A percentile compares a stretch with the other conserved stretches of the same genome.
These are phyloP conservation scores for Calophaca sinica DNA, from an alignment of 306 rosid genomes.

Conservation along the genomic window DNA sequence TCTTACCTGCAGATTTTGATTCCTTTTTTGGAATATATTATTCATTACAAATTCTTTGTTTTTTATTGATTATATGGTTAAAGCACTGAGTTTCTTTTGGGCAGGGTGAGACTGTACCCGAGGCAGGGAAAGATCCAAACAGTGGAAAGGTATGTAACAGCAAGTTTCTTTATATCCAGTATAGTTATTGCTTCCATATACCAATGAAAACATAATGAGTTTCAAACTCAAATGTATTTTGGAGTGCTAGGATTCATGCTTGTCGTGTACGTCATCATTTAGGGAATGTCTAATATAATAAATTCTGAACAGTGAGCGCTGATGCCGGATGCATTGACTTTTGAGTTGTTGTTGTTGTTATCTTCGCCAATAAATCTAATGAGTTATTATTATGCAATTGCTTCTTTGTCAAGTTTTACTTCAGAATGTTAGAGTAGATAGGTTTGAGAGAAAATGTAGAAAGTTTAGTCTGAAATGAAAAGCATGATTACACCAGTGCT, in stretches of 20 bases:
- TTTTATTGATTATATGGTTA: slow-evolving; percentile 37
- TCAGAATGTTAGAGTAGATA: neutral
- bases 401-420: slow-evolving; percentile 7
- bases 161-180: slow-evolving; percentile 25
- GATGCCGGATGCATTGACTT: slow-evolving; percentile 16
- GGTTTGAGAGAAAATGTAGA: neutral
- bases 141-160: slow-evolving; percentile 72
- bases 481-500: neutral
- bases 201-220: slow-evolving; percentile 27
- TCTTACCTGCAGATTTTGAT: slow-evolving; percentile 22
- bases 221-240: slow-evolving; percentile 17
- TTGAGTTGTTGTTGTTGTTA: neutral
- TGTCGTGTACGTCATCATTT: slow-evolving; percentile 16
- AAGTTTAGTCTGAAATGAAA: neutral
- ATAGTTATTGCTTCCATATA: slow-evolving; percentile 25
- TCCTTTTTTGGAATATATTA: slow-evolving; percentile 23
- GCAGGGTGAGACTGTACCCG: slow-evolving; percentile 91
- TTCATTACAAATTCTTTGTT: slow-evolving; percentile 12
- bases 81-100: slow-evolving; percentile 48
- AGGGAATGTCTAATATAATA: slow-evolving; percentile 11
- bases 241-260: slow-evolving; percentile 15
- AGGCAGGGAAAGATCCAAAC: slow-evolving; percentile 70
- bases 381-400: neutral
- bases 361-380: slow-evolving; percentile 1
- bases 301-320: slow-evolving; percentile 8